Evolutionary conservation across 768 basidiomycete species (phyloP).

Genomic region (Mycena olivaceomarginata): DNA sequence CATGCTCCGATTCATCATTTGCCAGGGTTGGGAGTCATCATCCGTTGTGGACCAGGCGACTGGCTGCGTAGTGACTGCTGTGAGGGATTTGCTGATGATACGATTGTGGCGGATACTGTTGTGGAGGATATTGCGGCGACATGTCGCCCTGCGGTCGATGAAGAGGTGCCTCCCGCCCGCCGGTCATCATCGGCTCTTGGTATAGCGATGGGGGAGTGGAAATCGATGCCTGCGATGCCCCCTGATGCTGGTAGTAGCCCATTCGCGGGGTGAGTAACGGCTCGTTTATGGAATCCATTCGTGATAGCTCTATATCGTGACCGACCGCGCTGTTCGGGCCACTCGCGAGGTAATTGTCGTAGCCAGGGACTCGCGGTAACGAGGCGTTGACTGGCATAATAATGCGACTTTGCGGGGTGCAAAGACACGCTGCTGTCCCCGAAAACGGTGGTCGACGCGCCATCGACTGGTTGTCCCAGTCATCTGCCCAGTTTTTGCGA

Average conservation of each 20-base stretch:
- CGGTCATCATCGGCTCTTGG: slow-evolving; percentile 54
- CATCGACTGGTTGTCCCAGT: slow-evolving; percentile 91
- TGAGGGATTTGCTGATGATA: slow-evolving; percentile 44
- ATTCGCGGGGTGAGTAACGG: slow-evolving; percentile 71
- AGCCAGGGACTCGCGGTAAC: slow-evolving; percentile 63
- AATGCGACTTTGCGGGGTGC: slow-evolving; percentile 63
- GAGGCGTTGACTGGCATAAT: slow-evolving; percentile 58
- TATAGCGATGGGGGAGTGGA: slow-evolving; percentile 66
- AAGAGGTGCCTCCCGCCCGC: slow-evolving; percentile 75
- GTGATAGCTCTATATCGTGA: slow-evolving; percentile 72
- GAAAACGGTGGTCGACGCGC: slow-evolving; percentile 76
- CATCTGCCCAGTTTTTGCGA: slow-evolving; percentile 89
- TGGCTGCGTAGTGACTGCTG: slow-evolving; percentile 32
- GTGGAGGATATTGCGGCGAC: slow-evolving; percentile 40
- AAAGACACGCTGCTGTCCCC: slow-evolving; percentile 64
- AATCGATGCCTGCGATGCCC: slow-evolving; percentile 59
- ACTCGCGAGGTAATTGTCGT: slow-evolving; percentile 75
- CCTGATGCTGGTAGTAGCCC: slow-evolving; percentile 53
- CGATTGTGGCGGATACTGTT: slow-evolving; percentile 8
- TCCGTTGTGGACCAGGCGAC: slow-evolving; percentile 26
- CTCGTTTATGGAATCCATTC: slow-evolving; percentile 75
- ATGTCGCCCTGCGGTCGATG: slow-evolving; percentile 71
- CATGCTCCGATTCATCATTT: slow-evolving; percentile 7
- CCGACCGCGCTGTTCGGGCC: slow-evolving; percentile 58
- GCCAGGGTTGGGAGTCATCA: slow-evolving; percentile 29